phyloP scores from a whole-genome alignment of 139 green algal species.

The Chlamydomonas sp. region DNA sequence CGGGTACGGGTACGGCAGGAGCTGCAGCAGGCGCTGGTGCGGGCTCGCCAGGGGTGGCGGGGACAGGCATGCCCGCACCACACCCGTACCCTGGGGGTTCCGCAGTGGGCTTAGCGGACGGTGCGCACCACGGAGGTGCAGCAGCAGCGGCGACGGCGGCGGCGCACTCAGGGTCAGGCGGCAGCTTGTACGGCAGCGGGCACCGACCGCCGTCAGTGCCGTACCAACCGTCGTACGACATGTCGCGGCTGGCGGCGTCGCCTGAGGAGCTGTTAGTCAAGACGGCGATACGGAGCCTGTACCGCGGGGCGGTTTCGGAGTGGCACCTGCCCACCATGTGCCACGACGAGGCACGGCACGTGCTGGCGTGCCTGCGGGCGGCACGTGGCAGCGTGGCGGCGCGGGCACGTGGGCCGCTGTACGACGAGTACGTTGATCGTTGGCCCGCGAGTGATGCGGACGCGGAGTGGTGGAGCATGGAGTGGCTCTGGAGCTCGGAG shows the following conservation, averaged over 20 bases:
- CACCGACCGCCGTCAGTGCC: not conserved
- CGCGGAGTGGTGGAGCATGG: constrained; percentile 27
- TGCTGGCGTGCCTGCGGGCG: constrained; percentile 16
- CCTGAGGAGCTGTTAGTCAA: constrained; percentile 17
- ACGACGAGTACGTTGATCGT: constrained; percentile 24
- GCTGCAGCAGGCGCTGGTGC: no score
- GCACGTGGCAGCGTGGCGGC: constrained; percentile 2
- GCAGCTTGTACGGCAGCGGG: not conserved
- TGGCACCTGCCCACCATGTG: constrained; percentile 32
- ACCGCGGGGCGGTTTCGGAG: constrained; percentile 18
- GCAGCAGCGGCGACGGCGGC: no score
- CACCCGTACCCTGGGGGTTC: no score
- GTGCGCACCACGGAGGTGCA: no score
- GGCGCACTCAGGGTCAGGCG: no score
- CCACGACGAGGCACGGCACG: constrained; percentile 1
- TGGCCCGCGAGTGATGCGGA: constrained; percentile 15
- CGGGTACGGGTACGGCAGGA: not conserved
- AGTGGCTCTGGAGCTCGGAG: constrained; percentile 25
- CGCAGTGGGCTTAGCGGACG: no score
- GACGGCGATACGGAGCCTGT: constrained; percentile 26
- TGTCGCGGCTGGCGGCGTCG: not conserved
- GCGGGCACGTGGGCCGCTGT: not conserved
- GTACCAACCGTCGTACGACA: not conserved
- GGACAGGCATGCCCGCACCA: no score
- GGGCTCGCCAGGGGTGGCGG: no score